A percentile compares a stretch with the other conserved stretches of the same genome.
Evolutionary conservation across 441 rosid species (phyloP).

Genomic region (Breynia disticha): DNA sequence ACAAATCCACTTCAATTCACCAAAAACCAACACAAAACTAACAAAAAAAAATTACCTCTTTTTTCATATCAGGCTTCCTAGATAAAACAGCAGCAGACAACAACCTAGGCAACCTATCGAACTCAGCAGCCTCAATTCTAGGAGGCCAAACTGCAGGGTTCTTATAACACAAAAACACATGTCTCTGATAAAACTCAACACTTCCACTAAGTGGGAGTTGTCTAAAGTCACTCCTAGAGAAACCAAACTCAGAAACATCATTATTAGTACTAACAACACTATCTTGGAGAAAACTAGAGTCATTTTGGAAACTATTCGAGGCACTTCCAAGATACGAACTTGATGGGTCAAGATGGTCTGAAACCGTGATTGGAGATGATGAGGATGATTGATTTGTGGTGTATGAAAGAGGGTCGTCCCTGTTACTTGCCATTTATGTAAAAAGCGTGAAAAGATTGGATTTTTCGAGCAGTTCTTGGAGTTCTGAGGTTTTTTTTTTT

Average conservation of each 20-base stretch:
- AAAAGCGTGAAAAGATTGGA: neutral
- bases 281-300: slow-evolving; percentile 37
- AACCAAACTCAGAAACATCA: slow-evolving; percentile 66
- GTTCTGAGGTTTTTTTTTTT: neutral
- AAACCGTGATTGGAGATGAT: slow-evolving; percentile 59
- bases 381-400: slow-evolving; percentile 43
- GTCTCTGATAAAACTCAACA: slow-evolving; percentile 81
- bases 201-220: slow-evolving; percentile 55
- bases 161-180: slow-evolving; percentile 87
- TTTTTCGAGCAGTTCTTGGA: neutral
- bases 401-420: slow-evolving; percentile 55
- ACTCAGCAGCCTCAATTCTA: slow-evolving; percentile 98
- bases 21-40: slow-evolving; percentile 5
- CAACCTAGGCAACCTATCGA: slow-evolving; percentile 94
- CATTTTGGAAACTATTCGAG: slow-evolving; percentile 80
- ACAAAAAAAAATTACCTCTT: slow-evolving; percentile 29
- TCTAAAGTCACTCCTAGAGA: slow-evolving; percentile 72
- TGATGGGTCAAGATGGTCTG: slow-evolving; percentile 46
- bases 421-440: slow-evolving; percentile 44
- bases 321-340: slow-evolving; percentile 50
- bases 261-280: slow-evolving; percentile 15
- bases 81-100: slow-evolving; percentile 78
- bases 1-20: slow-evolving; percentile 12
- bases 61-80: slow-evolving; percentile 59
- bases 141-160: slow-evolving; percentile 93